Base-by-base conservation (phyloP, 139 green algal species). In the Ettlia oleoabundans region DNA sequence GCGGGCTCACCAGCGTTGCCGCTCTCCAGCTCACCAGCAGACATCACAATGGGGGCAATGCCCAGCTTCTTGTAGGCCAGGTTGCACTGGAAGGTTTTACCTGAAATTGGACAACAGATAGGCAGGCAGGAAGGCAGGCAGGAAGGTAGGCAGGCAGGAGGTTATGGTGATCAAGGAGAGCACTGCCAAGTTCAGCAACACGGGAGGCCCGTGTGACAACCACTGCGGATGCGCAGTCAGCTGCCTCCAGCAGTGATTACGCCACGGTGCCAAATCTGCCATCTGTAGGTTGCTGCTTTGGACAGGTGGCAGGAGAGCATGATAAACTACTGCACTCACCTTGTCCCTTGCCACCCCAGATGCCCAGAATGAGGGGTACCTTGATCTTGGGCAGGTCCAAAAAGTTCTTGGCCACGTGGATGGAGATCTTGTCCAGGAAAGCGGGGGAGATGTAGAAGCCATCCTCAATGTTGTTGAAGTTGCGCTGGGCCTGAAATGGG, bases 311-410 rank as follows among this genome's bases (percentile, higher is more conserved):
- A n/a, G n/a, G n/a, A n/a, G n/a, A n/a, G n/a, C n/a, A n/a, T n/a
- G n/a, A n/a, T n/a, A n/a, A n/a, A n/a, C n/a, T n/a, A n/a, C n/a
- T n/a, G 9, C 28, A 28, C 90, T 94, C 95, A 75, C 95, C 95
- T 91, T 99, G 97, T 69, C 97, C 97, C 93, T 99, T 99, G 82
- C 97, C 97, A 87, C 97, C 97, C 97, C 96, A 99, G 88, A 99
- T 96, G 76, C 97, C 96, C 80, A 99, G 89, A 85, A 99, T 99
- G 47, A 99, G 93, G 68, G 96, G 96, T 18, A 95, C 84, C 90
- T 96, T 96, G 83, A 96, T 96, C 88, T 97, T 97, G 79, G 93
- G 93, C 42, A 97, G 88, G 76, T 95, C 89, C 84, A 98, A 93
- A 92, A 96, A 98, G 95, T 98, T 99, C 94, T 66, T 80, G 73